Evolutionary conservation across 371 early-diverging fungal genomes (phyloP), one percentile per base, ranked within the genome.

Genomic region (Mortierella sp.): DNA sequence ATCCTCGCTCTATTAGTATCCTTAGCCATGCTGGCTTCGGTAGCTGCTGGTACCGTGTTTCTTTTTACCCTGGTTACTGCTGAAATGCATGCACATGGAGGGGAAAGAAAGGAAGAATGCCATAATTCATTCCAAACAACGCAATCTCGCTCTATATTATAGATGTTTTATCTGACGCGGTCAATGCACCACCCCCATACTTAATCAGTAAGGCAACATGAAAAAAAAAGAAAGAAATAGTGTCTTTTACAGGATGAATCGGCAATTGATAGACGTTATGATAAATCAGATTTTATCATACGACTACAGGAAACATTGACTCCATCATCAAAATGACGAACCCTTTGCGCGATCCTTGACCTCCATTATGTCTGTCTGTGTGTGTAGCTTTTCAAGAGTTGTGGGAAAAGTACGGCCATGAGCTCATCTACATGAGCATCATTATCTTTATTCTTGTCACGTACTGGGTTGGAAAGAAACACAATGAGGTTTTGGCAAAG

Each of bases 401-500:
- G 49, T 32, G 64, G 28, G 68, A 68, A 22, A 62, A 60, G 23
- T 79, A 59, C n/a, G 66, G 73, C 8, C 54, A 72, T 13, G 79
- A 79, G 32, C 22, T 79, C 60, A 56, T 73, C 62, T 79, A 69
- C 43, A 51, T 73, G 26, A 28, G 55, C 47, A 13, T 73, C 55
- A 79, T 79, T 28, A 8, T 79, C 47, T 17, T 73, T 26, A 68
- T 79, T 59, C 34, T 79, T 8, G 53, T 66, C 67, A 62, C 74
- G 0, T 66, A 79, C 28, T 61, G 61, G 43, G 67, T 79, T 13
- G 79, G 79, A 17, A 79, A 79, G 58, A 69, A 64, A 10, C 79
- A 79, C 29, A 79, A 79, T 40, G 73, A 72, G 35, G 61, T 79
- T 0, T 70, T 79, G 22, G 79, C 79, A 19, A 79, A 79, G 67